Conservation (phyloP, 345 rosid genomes). For the Ceriops zippeliana region DNA sequence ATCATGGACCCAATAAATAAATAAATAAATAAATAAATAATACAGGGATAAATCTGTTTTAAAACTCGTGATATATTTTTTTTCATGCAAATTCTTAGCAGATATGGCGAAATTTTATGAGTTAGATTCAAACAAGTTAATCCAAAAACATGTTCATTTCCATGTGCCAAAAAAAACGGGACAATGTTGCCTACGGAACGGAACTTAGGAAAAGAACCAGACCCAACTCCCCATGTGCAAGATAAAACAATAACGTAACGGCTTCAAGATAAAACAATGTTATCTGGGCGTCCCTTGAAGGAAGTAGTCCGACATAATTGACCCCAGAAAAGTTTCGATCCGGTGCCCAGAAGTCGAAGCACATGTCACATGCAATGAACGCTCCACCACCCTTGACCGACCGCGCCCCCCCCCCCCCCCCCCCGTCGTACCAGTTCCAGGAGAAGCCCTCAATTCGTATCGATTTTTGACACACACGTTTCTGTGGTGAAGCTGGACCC, state of each 20-base stretch:
- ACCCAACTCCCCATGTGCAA: slow-evolving; percentile 20
- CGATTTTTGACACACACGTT: neutral
- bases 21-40: no score
- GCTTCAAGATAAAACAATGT: no score
- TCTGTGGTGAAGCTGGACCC: neutral
- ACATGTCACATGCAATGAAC: slow-evolving; percentile 25
- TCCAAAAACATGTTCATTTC: neutral
- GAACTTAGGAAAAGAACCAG: no score
- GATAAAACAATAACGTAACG: neutral
- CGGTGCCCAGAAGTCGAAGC: slow-evolving; percentile 17
- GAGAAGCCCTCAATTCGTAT: no score
- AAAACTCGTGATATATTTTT: no score
- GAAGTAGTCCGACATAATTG: neutral
- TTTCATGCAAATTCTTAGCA: no score
- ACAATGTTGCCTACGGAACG: neutral
- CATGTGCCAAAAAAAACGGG: neutral
- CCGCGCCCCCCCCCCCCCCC: no score
- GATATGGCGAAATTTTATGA: no score
- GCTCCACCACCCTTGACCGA: slow-evolving; percentile 3
- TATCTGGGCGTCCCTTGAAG: no score
- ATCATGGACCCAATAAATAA: no score
- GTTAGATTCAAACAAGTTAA: no score
- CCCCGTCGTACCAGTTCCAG: neutral
- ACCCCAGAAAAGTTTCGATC: neutral
- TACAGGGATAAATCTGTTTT: no score